Base-by-base conservation (phyloP, 805 yeast species). In the Myxozyma udenii region DNA sequence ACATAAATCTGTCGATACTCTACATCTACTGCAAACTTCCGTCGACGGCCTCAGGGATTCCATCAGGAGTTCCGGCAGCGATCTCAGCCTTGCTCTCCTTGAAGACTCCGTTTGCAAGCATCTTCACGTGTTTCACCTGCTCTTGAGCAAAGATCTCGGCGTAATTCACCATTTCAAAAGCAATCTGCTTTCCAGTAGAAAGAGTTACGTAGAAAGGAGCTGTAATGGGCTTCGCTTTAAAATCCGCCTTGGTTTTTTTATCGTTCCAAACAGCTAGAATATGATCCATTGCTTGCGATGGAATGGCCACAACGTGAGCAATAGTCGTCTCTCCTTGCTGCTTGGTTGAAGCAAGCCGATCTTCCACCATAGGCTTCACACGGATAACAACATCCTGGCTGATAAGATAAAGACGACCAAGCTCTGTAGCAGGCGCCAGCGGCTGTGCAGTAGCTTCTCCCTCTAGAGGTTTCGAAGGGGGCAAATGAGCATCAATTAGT, bases 401-500 rank as follows among this genome's bases (percentile, higher is more conserved):
- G 41, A 55, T 55, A 21, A 44, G 36, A 28, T 53, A 55, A 7
- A 55, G 46, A 12, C 49, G 32, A 18, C 58, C 53, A 5, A 55
- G 53, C 47, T 55, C 59, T 12, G 59, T 53, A n/a, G 35, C 37
- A 1, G 55, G 38, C 18, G 40, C 41, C 12, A 36, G 33, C 2
- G 53, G 35, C 2, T 12, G 24, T 3, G 41, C 25, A 9, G 38
- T 21, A 2, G 35, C 46, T 26, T 32, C 33, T 16, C 21, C 24
- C 11, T 6, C 42, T 9, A 43, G 5, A 7, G 41, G 24, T 44
- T 46, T 42, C 3, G 52, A 44, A 18, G 59, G 46, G 6, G 85
- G 84, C 33, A 78, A 71, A 57, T 74, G 71, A 32, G 66, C 68
- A 36, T 70, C 66, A 25, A 79, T 73, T 22, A 72, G 60, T 1